Conservation (phyloP, 192 early-diverging fungal genomes). For the Coemansia sp. region DNA sequence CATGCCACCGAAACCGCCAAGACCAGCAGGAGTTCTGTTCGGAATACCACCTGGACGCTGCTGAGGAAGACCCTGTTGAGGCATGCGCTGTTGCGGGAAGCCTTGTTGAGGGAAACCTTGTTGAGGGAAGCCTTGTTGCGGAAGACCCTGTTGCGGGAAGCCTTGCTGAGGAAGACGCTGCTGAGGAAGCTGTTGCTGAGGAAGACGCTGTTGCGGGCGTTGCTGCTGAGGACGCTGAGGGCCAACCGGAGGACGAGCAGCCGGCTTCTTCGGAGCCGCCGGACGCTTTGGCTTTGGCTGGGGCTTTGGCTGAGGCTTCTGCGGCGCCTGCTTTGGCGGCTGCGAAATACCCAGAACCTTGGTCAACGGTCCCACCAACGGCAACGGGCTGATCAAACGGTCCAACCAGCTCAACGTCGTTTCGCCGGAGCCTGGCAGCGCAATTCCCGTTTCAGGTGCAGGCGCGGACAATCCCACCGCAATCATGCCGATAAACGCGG, state of each 20-base stretch:
- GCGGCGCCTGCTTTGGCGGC: slow-evolving; percentile 14
- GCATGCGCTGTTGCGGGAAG: slow-evolving; percentile 3
- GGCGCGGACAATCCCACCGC: slow-evolving; percentile 21
- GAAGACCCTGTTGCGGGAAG: not conserved
- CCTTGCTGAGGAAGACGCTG: slow-evolving; percentile 8
- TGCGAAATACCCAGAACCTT: slow-evolving; percentile 26
- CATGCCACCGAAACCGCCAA: slow-evolving; percentile 13
- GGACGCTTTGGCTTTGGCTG: slow-evolving; percentile 16
- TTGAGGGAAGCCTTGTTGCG: not conserved
- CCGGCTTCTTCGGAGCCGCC: slow-evolving; percentile 3
- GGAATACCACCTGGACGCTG: slow-evolving; percentile 7
- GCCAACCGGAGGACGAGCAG: slow-evolving; percentile 2
- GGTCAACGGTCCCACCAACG: slow-evolving; percentile 33
- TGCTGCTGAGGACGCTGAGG: slow-evolving; percentile 6
- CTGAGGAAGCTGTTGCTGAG: slow-evolving; percentile 11
- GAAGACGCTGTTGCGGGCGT: not conserved
- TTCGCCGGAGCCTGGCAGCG: slow-evolving; percentile 40
- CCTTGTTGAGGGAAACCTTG: slow-evolving; percentile 11
- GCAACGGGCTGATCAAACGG: slow-evolving; percentile 38
- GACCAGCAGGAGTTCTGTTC: slow-evolving; percentile 10
- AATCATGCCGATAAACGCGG: slow-evolving; percentile 20
- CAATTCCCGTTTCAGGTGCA: slow-evolving; percentile 34
- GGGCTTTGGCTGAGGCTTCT: slow-evolving; percentile 26
- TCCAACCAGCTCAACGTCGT: slow-evolving; percentile 29
- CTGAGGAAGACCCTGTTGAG: not conserved